Percentiles rank a stretch among this genome's conserved stretches.
Evolutionary conservation across 139 green algal species (phyloP).

Genomic region (Chlorella sorokiniana): DNA sequence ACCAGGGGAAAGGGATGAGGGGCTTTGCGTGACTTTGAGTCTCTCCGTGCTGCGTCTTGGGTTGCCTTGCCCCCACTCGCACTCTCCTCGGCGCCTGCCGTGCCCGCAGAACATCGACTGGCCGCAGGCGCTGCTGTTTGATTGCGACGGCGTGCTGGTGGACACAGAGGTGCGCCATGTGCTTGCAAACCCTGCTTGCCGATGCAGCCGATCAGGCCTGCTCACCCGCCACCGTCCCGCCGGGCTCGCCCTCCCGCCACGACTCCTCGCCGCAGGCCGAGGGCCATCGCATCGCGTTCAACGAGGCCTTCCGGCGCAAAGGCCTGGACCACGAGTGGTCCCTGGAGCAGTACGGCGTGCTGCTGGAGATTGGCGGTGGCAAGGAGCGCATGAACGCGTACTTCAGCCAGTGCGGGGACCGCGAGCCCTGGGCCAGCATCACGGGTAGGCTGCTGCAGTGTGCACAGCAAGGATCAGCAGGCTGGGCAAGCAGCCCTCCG

Average conservation of each 20-base stretch:
- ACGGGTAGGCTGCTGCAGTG: too few relatives aligned
- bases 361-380: slow-evolving; percentile 95
- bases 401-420: slow-evolving; percentile 70
- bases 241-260: too few relatives aligned
- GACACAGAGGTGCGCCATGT: slow-evolving; percentile 91
- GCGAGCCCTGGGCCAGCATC: slow-evolving; percentile 64
- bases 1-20: too few relatives aligned
- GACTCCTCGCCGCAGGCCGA: too few relatives aligned
- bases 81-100: not conserved
- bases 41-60: too few relatives aligned
- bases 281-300: slow-evolving; percentile 89
- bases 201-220: too few relatives aligned
- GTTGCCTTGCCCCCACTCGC: too few relatives aligned
- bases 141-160: slow-evolving; percentile 93
- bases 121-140: slow-evolving; percentile 84
- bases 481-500: too few relatives aligned
- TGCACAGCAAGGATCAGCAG: too few relatives aligned
- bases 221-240: too few relatives aligned
- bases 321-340: slow-evolving; percentile 90
- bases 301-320: slow-evolving; percentile 90
- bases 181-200: not conserved
- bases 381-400: slow-evolving; percentile 99
- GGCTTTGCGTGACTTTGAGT: too few relatives aligned
- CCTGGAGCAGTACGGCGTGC: slow-evolving; percentile 91
- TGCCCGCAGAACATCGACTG: slow-evolving; percentile 55